Evolutionary conservation across 2,329 filamentous ascomycete genomes (phyloP).

Genomic region (Hypoxylon sp.): DNA sequence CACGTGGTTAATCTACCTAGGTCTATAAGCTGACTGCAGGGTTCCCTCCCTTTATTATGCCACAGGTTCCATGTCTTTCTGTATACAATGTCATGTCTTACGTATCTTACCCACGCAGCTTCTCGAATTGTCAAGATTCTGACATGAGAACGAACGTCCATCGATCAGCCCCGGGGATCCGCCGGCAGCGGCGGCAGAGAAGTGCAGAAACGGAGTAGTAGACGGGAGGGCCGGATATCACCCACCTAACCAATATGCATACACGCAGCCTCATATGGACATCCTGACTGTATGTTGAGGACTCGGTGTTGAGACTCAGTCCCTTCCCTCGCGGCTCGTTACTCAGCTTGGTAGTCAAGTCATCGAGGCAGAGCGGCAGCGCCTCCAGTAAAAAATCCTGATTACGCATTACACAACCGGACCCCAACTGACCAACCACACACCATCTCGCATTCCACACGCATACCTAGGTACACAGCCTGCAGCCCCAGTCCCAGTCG

Average conservation of each 20-base stretch:
- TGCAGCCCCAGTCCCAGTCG: slow-evolving; percentile 25
- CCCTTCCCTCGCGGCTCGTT: slow-evolving; percentile 35
- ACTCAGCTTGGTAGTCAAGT: not conserved
- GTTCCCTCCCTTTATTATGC: slow-evolving; percentile 6
- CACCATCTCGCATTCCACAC: slow-evolving; percentile 9
- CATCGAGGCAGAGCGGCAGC: slow-evolving; percentile 16
- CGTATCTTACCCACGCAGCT: not conserved
- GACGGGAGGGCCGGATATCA: slow-evolving; percentile 9
- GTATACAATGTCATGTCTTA: slow-evolving; percentile 8
- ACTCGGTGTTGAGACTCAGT: slow-evolving; percentile 3
- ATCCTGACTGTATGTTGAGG: not conserved
- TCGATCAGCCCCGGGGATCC: slow-evolving; percentile 18
- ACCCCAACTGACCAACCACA: slow-evolving; percentile 30
- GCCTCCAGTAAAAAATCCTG: slow-evolving; percentile 34
- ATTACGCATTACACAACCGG: slow-evolving; percentile 22
- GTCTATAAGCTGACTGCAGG: slow-evolving; percentile 37
- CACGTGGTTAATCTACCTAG: slow-evolving; percentile 26
- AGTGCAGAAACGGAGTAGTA: slow-evolving; percentile 8
- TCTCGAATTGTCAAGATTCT: slow-evolving; percentile 12
- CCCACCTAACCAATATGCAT: not conserved
- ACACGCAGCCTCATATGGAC: not conserved
- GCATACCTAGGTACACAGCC: slow-evolving; percentile 7
- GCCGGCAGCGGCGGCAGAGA: slow-evolving; percentile 16
- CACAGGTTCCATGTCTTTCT: not conserved
- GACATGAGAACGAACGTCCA: slow-evolving; percentile 2